Evolutionary conservation across 2,329 filamentous ascomycete species (phyloP).

Genomic region (Colletotrichum limetticola): DNA sequence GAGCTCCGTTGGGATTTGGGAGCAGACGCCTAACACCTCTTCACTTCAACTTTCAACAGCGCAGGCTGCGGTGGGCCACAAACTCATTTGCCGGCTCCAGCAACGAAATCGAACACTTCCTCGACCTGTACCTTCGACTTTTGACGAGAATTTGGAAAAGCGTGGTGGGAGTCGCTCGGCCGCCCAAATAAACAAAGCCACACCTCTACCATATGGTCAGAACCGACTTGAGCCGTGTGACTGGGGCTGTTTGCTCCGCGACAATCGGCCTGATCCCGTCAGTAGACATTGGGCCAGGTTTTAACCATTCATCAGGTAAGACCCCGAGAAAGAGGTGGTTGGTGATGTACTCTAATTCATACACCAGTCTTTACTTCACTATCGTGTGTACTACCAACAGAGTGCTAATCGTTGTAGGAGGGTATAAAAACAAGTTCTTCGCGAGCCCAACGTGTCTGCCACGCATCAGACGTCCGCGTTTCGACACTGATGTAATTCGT

Average conservation of each 20-base stretch:
- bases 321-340: not conserved
- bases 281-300: constrained; percentile 8
- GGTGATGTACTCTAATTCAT: not conserved
- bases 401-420: not conserved
- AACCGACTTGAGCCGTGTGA: not conserved
- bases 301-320: constrained; percentile 4
- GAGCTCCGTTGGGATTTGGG: constrained; percentile 10
- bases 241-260: constrained; percentile 6
- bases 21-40: not conserved
- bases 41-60: not conserved
- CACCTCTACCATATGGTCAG: not conserved
- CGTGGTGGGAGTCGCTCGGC: not conserved
- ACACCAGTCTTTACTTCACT: not conserved
- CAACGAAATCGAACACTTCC: constrained; percentile 10
- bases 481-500: not conserved
- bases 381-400: not conserved
- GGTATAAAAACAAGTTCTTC: not conserved
- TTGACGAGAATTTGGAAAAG: constrained; percentile 2
- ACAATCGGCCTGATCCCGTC: constrained; percentile 8
- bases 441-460: no score
- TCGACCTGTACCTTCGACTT: constrained; percentile 1
- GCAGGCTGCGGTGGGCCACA: not conserved
- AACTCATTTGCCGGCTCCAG: constrained; percentile 21
- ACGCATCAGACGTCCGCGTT: not conserved
- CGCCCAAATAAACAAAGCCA: constrained; percentile 15